Conservation (phyloP, 108 stramenopile genomes). For the Chaetoceros muelleri region DNA sequence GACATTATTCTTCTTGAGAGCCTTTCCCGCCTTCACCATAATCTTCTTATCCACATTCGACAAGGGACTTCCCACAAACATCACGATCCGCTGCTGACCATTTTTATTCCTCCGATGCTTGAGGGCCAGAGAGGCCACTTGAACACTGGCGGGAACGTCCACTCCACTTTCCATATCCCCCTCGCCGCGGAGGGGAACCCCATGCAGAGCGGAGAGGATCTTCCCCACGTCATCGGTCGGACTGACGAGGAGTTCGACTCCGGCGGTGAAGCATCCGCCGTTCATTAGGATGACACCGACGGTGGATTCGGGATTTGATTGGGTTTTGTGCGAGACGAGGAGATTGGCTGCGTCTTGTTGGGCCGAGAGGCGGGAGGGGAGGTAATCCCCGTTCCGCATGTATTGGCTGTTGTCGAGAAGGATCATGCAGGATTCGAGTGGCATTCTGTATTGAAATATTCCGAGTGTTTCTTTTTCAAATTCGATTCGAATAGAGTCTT, state of each 20-base stretch:
- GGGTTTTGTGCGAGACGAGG: slow-evolving; percentile 83
- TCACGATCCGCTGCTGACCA: slow-evolving; percentile 88
- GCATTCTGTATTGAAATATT: slow-evolving; percentile 75
- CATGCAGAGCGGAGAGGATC: slow-evolving; percentile 77
- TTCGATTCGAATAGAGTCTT: too few relatives aligned
- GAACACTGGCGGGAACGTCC: slow-evolving; percentile 77
- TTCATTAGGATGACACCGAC: slow-evolving; percentile 86
- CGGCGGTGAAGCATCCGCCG: slow-evolving; percentile 33
- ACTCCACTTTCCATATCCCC: slow-evolving; percentile 11
- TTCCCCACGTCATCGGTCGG: slow-evolving; percentile 95
- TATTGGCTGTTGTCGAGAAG: slow-evolving; percentile 96
- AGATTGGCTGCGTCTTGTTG: slow-evolving; percentile 96
- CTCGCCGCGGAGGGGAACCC: slow-evolving; percentile 30
- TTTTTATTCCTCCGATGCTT: slow-evolving; percentile 98
- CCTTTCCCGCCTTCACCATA: slow-evolving; percentile 73
- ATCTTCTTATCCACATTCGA: slow-evolving; percentile 28
- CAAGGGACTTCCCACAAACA: slow-evolving; percentile 87
- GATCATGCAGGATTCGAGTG: slow-evolving; percentile 96
- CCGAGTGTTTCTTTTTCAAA: too few relatives aligned
- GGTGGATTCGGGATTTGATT: slow-evolving; percentile 92
- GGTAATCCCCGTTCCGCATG: slow-evolving; percentile 98
- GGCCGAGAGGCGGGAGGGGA: slow-evolving; percentile 95
- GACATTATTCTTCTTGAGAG: slow-evolving; percentile 93
- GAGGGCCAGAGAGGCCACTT: slow-evolving; percentile 91
- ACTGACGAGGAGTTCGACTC: slow-evolving; percentile 83